These are phyloP conservation scores for Claviceps monticola DNA, from an alignment of 2,329 filamentous ascomycete genomes.

Conservation along the genomic window DNA sequence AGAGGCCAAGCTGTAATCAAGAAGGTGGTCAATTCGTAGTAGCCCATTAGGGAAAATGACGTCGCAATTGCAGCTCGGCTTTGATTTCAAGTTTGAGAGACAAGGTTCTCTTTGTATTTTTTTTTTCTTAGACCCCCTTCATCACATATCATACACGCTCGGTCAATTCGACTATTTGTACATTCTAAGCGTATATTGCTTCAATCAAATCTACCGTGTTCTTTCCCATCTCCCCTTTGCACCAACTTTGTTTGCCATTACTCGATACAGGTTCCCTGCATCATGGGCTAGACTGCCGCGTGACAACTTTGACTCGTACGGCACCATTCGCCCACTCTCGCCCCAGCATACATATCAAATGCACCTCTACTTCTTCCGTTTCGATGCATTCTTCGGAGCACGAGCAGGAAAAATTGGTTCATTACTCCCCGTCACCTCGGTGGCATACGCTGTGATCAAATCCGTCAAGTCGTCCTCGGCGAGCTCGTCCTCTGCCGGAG, in stretches of 20 bases:
- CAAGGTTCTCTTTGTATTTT: conserved; percentile 8
- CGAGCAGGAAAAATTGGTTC: conserved; percentile 16
- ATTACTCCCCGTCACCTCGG: conserved; percentile 19
- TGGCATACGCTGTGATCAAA: conserved; percentile 36
- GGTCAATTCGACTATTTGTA: conserved; percentile 19
- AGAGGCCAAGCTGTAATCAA: not conserved
- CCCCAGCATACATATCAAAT: not conserved
- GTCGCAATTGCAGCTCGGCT: conserved; percentile 1
- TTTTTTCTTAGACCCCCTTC: not conserved
- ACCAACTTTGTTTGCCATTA: not conserved
- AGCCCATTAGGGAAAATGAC: conserved; percentile 6
- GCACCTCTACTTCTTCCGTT: conserved; percentile 31
- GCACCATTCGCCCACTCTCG: not conserved
- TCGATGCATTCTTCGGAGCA: conserved; percentile 27
- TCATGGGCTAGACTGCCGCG: not conserved
- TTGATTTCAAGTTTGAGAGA: conserved; percentile 8
- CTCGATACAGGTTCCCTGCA: not conserved
- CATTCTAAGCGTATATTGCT: conserved; percentile 14
- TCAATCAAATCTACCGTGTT: not conserved
- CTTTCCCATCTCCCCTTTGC: not conserved
- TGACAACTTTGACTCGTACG: not conserved
- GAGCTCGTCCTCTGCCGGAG: conserved; percentile 11
- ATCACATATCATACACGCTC: conserved; percentile 22
- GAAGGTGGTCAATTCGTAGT: not conserved
- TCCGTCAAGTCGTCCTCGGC: conserved; percentile 27